Percentiles rank a stretch among this genome's conserved stretches.
Conservation (phyloP, 2,329 filamentous ascomycete genomes). For the Phialophora expanda region DNA sequence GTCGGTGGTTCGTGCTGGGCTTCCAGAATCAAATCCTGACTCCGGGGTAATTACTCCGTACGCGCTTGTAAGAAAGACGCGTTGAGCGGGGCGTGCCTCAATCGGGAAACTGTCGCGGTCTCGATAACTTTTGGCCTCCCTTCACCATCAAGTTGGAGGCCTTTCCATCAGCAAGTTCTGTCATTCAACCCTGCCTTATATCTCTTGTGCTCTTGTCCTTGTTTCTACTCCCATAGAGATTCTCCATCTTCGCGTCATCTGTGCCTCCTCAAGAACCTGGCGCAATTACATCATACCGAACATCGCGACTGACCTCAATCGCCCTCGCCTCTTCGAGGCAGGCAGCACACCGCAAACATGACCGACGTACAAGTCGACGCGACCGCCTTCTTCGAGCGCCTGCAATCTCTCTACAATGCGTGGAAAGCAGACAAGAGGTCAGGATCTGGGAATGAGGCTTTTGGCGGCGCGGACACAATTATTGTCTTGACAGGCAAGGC, state of each 20-base stretch:
- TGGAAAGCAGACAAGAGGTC: conserved; percentile 97
- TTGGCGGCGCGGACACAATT: conserved; percentile 84
- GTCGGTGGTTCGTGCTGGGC: no score
- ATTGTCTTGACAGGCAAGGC: conserved; percentile 94
- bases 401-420: conserved; percentile 81
- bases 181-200: neutral
- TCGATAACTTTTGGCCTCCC: neutral
- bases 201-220: neutral
- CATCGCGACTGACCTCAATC: neutral
- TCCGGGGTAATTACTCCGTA: neutral
- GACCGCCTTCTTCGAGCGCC: conserved; percentile 89
- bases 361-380: conserved; percentile 91
- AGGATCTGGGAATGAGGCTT: conserved; percentile 65
- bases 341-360: conserved; percentile 53
- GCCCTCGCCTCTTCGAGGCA: conserved; percentile 31
- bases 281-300: neutral
- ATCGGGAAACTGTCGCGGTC: neutral
- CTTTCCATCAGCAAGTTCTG: neutral
- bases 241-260: neutral
- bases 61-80: neutral
- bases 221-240: neutral
- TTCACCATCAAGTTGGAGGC: neutral
- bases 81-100: neutral
- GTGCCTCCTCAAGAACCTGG: neutral
- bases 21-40: no score